Evolutionary conservation across 2,329 filamentous ascomycete species (phyloP).

Genomic region (Elsinoe australis): DNA sequence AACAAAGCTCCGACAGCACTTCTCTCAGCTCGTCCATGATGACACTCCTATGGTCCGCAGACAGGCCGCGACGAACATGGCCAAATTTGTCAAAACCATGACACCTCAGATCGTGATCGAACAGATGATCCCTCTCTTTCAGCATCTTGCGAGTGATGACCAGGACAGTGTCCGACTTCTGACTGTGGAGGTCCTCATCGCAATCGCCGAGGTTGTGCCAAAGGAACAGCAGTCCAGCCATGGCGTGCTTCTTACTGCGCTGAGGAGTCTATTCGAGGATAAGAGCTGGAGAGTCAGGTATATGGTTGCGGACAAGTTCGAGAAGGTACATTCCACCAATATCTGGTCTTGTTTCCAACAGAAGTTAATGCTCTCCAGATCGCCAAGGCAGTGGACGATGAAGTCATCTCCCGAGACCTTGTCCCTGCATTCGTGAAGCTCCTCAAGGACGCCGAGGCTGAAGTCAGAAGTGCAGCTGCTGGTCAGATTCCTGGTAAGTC

Average conservation of each 20-base stretch:
- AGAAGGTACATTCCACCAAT: slow-evolving; percentile 63
- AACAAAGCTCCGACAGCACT: slow-evolving; percentile 85
- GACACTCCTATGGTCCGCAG: slow-evolving; percentile 98
- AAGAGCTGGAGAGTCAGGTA: slow-evolving; percentile 99
- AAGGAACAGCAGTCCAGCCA: slow-evolving; percentile 98
- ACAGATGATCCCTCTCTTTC: slow-evolving; percentile 98
- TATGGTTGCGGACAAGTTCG: slow-evolving; percentile 97
- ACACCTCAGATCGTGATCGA: slow-evolving; percentile 83
- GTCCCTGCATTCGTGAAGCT: slow-evolving; percentile 97
- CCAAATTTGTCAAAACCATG: slow-evolving; percentile 98
- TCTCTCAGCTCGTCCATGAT: slow-evolving; percentile 88
- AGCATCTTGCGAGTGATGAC: slow-evolving; percentile 91
- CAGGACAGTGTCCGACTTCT: slow-evolving; percentile 94
- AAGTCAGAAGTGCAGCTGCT: slow-evolving; percentile 92
- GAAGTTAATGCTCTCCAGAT: too few species aligned
- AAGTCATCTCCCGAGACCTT: slow-evolving; percentile 86
- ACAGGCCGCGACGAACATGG: slow-evolving; percentile 90
- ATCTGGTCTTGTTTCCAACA: too few species aligned
- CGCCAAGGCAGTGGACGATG: slow-evolving; percentile 95
- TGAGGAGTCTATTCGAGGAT: slow-evolving; percentile 92
- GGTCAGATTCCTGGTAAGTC: slow-evolving; percentile 78
- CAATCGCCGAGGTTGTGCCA: slow-evolving; percentile 92
- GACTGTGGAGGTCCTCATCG: slow-evolving; percentile 92
- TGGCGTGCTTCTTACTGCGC: slow-evolving; percentile 79
- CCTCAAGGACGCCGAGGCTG: slow-evolving; percentile 93